Percentiles rank a stretch among this genome's conserved stretches.
Evolutionary conservation across 345 rosid genomes (phyloP).

Genomic region (Pistacia vera): DNA sequence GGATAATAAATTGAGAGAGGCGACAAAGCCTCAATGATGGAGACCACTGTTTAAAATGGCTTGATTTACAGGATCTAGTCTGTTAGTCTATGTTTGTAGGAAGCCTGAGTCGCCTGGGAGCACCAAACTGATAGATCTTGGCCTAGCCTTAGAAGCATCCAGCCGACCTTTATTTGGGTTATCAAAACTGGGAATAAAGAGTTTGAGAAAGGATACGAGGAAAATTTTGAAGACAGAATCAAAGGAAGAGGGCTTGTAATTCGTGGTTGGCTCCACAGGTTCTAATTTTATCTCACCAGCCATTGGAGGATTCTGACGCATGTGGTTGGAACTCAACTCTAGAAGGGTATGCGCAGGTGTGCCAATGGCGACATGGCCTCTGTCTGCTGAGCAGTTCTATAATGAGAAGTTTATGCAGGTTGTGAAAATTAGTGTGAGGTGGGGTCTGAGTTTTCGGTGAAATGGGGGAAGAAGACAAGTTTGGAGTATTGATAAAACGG

Average conservation of each 20-base stretch:
- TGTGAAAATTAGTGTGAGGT: constrained; percentile 24
- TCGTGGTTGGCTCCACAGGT: constrained; percentile 25
- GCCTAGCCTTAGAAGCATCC: constrained; percentile 48
- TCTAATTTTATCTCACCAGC: constrained; percentile 11
- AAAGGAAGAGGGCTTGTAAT: not conserved
- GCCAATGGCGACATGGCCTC: constrained; percentile 34
- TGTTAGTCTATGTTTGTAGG: constrained; percentile 55
- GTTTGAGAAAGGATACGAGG: constrained; percentile 24
- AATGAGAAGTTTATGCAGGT: constrained; percentile 37
- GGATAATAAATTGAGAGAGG: constrained; percentile 49
- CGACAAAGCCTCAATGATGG: constrained; percentile 19
- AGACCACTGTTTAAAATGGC: constrained; percentile 38
- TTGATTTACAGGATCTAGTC: constrained; percentile 9
- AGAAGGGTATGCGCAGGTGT: constrained; percentile 19
- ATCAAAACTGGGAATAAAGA: constrained; percentile 17
- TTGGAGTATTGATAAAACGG: constrained; percentile 15
- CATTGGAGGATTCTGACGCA: constrained; percentile 31
- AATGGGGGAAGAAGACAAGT: constrained; percentile 21
- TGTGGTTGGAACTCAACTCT: constrained; percentile 29
- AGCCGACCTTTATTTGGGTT: constrained; percentile 37
- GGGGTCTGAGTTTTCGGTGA: constrained; percentile 14
- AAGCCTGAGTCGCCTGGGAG: constrained; percentile 30
- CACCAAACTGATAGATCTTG: constrained; percentile 39
- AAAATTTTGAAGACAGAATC: not conserved
- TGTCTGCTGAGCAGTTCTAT: constrained; percentile 35